Conservation (phyloP, 1,284 basidiomycete species). For the Pholiota adiposa region DNA sequence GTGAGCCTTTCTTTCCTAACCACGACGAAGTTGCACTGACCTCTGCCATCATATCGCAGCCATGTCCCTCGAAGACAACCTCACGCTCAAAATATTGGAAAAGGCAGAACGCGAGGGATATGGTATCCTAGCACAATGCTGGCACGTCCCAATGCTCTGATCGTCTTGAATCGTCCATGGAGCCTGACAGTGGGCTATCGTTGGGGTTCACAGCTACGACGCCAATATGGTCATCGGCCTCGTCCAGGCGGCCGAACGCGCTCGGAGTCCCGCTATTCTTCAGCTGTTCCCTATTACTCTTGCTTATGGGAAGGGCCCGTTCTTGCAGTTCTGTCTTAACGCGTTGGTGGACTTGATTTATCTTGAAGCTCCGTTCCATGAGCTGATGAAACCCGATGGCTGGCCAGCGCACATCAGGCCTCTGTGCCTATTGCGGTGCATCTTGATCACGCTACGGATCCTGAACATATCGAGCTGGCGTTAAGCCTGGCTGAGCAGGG, state of each 20-base stretch:
- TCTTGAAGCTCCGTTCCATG: neutral
- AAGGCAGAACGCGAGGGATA: constrained; percentile 49
- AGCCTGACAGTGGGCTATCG: neutral
- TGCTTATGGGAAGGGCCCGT: constrained; percentile 49
- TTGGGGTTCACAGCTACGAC: constrained; percentile 44
- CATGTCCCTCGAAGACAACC: constrained; percentile 37
- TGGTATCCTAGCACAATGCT: constrained; percentile 49
- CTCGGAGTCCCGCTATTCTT: constrained; percentile 48
- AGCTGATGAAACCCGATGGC: no score
- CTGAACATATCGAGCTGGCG: constrained; percentile 50
- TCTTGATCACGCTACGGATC: constrained; percentile 53
- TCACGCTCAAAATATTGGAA: constrained; percentile 45
- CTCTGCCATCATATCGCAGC: neutral
- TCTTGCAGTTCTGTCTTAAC: constrained; percentile 50
- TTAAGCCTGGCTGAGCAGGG: constrained; percentile 50
- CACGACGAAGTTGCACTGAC: neutral
- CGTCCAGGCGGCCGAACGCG: constrained; percentile 50
- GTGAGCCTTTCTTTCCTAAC: no score
- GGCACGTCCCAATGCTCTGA: constrained; percentile 30
- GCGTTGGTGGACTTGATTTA: constrained; percentile 32
- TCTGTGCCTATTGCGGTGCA: constrained; percentile 53
- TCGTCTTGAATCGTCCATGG: neutral
- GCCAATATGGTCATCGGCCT: constrained; percentile 49
- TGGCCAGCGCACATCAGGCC: constrained; percentile 43
- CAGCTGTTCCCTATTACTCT: constrained; percentile 52